phyloP scores from a whole-genome alignment of 2,329 filamentous ascomycete genomes.

The Trichoderma semiorbis region DNA sequence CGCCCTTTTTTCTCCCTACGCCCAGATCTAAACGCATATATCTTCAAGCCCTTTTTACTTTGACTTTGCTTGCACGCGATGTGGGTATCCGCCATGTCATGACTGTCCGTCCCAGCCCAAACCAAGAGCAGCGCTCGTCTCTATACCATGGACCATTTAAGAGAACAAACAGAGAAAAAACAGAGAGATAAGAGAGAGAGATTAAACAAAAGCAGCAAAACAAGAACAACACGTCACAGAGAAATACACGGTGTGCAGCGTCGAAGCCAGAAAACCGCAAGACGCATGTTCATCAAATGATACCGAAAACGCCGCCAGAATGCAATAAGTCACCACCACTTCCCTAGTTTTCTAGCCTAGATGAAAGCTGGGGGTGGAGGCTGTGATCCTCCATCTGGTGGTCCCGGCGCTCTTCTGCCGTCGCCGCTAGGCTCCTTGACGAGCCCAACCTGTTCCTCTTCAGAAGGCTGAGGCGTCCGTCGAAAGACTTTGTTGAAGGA shows the following conservation, averaged over 20 bases:
- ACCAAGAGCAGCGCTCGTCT: neutral
- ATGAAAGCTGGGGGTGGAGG: neutral
- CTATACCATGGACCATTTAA: neutral
- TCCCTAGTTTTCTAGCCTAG: neutral
- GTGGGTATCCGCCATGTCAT: slow-evolving; percentile 3
- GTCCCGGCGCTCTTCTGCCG: neutral
- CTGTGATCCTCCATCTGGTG: neutral
- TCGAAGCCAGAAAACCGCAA: neutral
- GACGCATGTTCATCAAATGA: neutral
- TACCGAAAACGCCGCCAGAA: slow-evolving; percentile 5
- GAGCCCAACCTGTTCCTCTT: slow-evolving; percentile 78
- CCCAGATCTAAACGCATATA: neutral
- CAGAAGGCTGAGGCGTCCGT: slow-evolving; percentile 54
- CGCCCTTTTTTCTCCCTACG: neutral
- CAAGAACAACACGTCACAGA: neutral
- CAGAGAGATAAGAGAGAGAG: neutral
- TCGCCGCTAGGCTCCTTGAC: slow-evolving; percentile 57
- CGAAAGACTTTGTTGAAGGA: slow-evolving; percentile 84
- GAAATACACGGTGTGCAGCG: neutral
- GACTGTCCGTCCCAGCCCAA: slow-evolving; percentile 3
- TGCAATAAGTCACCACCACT: neutral
- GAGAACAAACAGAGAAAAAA: neutral
- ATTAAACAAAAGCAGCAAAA: neutral
- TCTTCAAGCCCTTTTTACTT: neutral
- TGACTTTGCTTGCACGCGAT: neutral